These are phyloP conservation scores for Nakazawaea ishiwadae DNA, from an alignment of 805 yeast genomes.

Conservation along the genomic window DNA sequence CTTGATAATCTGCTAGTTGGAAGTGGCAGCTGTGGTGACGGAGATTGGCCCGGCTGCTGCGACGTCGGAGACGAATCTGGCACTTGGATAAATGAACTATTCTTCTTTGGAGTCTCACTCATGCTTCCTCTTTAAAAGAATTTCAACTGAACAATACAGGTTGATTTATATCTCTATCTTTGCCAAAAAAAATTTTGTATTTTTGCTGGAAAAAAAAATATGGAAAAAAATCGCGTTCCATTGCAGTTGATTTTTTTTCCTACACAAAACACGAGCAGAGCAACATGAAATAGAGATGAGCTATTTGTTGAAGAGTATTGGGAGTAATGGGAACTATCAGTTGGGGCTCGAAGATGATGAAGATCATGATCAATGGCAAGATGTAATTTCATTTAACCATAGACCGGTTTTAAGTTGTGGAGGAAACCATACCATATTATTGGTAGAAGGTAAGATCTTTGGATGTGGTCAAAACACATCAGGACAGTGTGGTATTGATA, in stretches of 20 bases:
- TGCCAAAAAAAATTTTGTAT: no score
- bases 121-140: no score
- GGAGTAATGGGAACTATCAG: slow-evolving; percentile 82
- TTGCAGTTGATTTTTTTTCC: background rate
- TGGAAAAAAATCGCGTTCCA: background rate
- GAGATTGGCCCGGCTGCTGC: slow-evolving; percentile 11
- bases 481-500: slow-evolving; percentile 52
- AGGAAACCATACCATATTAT: slow-evolving; percentile 77
- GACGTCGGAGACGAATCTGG: slow-evolving; percentile 44
- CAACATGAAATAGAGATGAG: slow-evolving; percentile 8
- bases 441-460: slow-evolving; percentile 49
- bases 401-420: slow-evolving; percentile 60
- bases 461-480: slow-evolving; percentile 54
- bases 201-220: no score
- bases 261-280: background rate
- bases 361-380: slow-evolving; percentile 36
- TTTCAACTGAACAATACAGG: no score
- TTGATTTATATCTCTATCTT: no score
- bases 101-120: slow-evolving; percentile 18
- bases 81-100: slow-evolving; percentile 35
- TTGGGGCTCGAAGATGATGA: slow-evolving; percentile 55
- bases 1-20: slow-evolving; percentile 22
- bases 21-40: slow-evolving; percentile 24
- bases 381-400: slow-evolving; percentile 1
- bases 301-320: slow-evolving; percentile 48